Percentiles rank a stretch among this genome's conserved stretches.
These are phyloP conservation scores for Epithemia pelagica DNA, from an alignment of 108 stramenopile species.

Conservation along the genomic window DNA sequence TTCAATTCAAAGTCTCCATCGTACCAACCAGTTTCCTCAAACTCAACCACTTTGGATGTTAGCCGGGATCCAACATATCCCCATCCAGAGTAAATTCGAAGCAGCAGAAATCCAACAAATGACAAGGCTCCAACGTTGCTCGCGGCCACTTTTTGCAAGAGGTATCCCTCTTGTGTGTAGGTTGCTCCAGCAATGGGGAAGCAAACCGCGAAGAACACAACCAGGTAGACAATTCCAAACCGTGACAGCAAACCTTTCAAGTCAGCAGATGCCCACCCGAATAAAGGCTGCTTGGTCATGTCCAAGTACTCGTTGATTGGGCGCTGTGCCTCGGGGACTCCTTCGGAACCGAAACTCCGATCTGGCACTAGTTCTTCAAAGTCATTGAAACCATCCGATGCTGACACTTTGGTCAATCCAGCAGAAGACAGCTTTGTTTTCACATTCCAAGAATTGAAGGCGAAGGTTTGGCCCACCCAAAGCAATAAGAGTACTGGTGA, in stretches of 20 bases:
- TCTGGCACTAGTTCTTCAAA: slow-evolving; percentile 22
- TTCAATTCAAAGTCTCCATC: slow-evolving; percentile 79
- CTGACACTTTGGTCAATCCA: not conserved
- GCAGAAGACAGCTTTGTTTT: too few relatives aligned
- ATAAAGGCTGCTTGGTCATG: slow-evolving; percentile 54
- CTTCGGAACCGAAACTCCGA: slow-evolving; percentile 78
- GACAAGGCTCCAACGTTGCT: slow-evolving; percentile 67
- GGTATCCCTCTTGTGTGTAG: slow-evolving; percentile 65
- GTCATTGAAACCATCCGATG: not conserved
- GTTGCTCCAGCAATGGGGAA: slow-evolving; percentile 83
- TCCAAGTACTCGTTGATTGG: slow-evolving; percentile 83
- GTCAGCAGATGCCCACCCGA: slow-evolving; percentile 70
- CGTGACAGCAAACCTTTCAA: slow-evolving; percentile 18
- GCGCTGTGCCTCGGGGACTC: slow-evolving; percentile 59
- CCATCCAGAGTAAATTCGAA: slow-evolving; percentile 79
- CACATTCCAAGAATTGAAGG: too few relatives aligned
- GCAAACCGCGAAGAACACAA: slow-evolving; percentile 21
- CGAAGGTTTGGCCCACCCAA: too few relatives aligned
- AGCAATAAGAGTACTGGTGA: too few relatives aligned
- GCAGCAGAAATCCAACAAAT: slow-evolving; percentile 42
- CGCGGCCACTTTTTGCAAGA: slow-evolving; percentile 66
- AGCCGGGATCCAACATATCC: slow-evolving; percentile 74
- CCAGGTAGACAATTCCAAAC: slow-evolving; percentile 6
- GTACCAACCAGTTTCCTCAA: slow-evolving; percentile 85
- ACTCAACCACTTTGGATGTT: slow-evolving; percentile 74